Percentiles rank a stretch among this genome's conserved stretches.
These are phyloP conservation scores for Penicillium taxi DNA, from an alignment of 495 filamentous ascomycete genomes.

Conservation along the genomic window DNA sequence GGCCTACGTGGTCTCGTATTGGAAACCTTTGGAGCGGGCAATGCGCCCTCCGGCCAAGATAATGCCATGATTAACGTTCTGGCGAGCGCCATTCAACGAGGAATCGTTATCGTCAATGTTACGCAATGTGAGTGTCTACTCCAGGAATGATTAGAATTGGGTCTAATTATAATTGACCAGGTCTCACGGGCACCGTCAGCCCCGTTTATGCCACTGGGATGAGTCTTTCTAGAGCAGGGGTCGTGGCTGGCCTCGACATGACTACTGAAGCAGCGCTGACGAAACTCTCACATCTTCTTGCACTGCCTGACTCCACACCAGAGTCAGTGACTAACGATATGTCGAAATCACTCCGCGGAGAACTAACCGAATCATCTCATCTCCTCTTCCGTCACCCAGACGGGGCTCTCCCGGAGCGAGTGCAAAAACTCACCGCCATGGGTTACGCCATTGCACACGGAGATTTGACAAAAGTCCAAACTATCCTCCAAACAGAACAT, in stretches of 20 bases:
- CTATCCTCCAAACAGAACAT: constrained; percentile 58
- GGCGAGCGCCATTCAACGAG: constrained; percentile 64
- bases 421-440: constrained; percentile 57
- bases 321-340: constrained; percentile 61
- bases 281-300: constrained; percentile 84
- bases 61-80: constrained; percentile 76
- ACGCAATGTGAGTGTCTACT: constrained; percentile 63
- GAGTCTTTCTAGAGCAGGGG: constrained; percentile 74
- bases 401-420: constrained; percentile 37
- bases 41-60: constrained; percentile 80
- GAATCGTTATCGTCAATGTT: constrained; percentile 85
- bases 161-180: constrained; percentile 16
- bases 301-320: constrained; percentile 52
- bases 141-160: background rate
- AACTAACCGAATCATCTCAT: constrained; percentile 68
- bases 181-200: constrained; percentile 74
- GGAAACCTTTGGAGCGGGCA: constrained; percentile 94
- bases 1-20: constrained; percentile 77
- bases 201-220: constrained; percentile 91
- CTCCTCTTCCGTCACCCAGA: constrained; percentile 65
- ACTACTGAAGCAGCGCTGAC: constrained; percentile 91
- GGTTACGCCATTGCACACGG: constrained; percentile 76
- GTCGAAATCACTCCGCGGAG: constrained; percentile 70
- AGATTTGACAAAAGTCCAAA: constrained; percentile 52
- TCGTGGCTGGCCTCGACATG: constrained; percentile 88